Base-by-base conservation (phyloP, 441 rosid genomes). In the Pelargonium fulgidum region DNA sequence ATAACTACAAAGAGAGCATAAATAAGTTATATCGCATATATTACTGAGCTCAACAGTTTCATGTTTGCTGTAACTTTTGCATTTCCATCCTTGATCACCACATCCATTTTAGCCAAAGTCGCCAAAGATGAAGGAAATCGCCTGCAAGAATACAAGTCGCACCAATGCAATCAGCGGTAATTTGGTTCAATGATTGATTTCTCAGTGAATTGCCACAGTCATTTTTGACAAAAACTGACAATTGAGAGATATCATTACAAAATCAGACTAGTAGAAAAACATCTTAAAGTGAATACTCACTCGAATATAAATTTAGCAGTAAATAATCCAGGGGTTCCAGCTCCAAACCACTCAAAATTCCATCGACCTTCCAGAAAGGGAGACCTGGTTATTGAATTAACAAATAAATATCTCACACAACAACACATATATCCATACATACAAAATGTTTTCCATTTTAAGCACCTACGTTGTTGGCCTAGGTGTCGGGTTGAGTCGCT, bases 291-390 rank as follows among this genome's bases (percentile, higher is more conserved):
- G 73, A 58, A 58, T 20, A 58, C 87, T 85, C 29, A 93, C 97
- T 86, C 88, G 0, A 86, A 85, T 50, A 88, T 75, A 73, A 91
- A 73, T 67, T 70, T 85, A 67, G 92, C 91, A 80, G 90, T 85
- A 72, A 78, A 83, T n/a, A 89, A 77, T 66, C 91, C 94, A 9
- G 87, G 87, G 73, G 82, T 86, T 72, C 94, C 89, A 54, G 86
- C 78, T 0, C 93, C 97, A 80, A 93, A 89, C 97, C 98, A 93
- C 80, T 91, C 91, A 24, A 93, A 89, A 71, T 84, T 88, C 98
- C 98, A 93, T 20, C 82, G 84, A 26, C 97, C 96, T 82, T 93
- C 92, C 62, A 93, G 78, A 81, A 68, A 89, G 41, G 97, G 97
- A 42, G 97, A 91, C 89, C 98, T 93, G 91, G 50, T 79, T 76